A percentile compares a stretch with the other conserved stretches of the same genome.
These are phyloP conservation scores for Plasmodium vinckei DNA, from an alignment of 169 alveolate species.

Conservation along the genomic window DNA sequence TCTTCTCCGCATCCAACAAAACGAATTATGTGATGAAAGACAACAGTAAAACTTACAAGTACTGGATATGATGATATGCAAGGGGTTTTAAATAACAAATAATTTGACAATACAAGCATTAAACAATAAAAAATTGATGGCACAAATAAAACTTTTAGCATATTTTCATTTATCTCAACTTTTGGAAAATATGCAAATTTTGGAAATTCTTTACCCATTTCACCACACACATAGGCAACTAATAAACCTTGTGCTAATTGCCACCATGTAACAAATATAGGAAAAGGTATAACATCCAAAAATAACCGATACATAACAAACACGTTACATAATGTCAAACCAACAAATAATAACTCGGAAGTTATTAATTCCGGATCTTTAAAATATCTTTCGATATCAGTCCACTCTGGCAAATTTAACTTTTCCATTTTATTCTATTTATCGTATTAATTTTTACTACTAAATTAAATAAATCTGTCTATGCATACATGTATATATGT, in stretches of 20 bases:
- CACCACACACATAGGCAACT: conserved; percentile 94
- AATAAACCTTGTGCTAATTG: conserved; percentile 93
- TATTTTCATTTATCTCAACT: conserved; percentile 85
- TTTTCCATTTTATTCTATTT: conserved; percentile 46
- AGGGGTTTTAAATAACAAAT: conserved; percentile 91
- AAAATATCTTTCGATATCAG: conserved; percentile 86
- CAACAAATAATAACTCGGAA: conserved; percentile 89
- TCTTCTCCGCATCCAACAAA: conserved; percentile 94
- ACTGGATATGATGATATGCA: conserved; percentile 93
- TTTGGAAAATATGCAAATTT: conserved; percentile 90
- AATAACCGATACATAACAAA: conserved; percentile 92
- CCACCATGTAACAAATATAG: conserved; percentile 94
- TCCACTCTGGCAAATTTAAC: conserved; percentile 82
- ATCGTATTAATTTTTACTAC: background rate
- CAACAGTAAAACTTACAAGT: conserved; percentile 94
- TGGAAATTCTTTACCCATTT: conserved; percentile 89
- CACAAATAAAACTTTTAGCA: conserved; percentile 85
- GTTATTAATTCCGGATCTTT: conserved; percentile 91
- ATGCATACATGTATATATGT: conserved; percentile 23
- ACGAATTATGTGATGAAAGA: conserved; percentile 93
- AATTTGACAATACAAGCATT: conserved; percentile 92
- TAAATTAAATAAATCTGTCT: conserved; percentile 7
- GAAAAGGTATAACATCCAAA: conserved; percentile 92
- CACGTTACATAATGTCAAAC: conserved; percentile 91
- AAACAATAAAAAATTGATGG: conserved; percentile 91